Evolutionary conservation across 345 rosid genomes (phyloP).

Genomic region (Acer negundo): DNA sequence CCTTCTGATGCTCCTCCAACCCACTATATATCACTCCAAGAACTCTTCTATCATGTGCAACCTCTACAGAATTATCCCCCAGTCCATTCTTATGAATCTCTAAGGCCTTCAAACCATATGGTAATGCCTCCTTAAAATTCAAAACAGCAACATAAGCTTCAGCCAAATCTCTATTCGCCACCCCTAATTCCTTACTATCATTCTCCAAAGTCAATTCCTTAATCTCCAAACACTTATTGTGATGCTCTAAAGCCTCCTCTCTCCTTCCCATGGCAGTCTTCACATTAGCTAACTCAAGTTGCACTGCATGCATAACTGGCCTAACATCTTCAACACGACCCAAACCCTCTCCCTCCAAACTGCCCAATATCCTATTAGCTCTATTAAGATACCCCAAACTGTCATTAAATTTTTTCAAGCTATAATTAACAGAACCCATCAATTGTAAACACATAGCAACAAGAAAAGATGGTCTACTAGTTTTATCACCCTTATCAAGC

Average conservation of each 20-base stretch:
- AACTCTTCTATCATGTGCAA: slow-evolving; percentile 79
- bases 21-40: slow-evolving; percentile 92
- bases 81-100: slow-evolving; percentile 72
- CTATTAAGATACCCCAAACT: slow-evolving; percentile 76
- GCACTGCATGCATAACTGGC: slow-evolving; percentile 75
- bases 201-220: slow-evolving; percentile 69
- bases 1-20: slow-evolving; percentile 83
- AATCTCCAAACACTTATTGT: slow-evolving; percentile 74
- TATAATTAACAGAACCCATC: slow-evolving; percentile 72
- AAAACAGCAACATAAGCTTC: slow-evolving; percentile 85
- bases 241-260: slow-evolving; percentile 85
- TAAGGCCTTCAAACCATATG: slow-evolving; percentile 66
- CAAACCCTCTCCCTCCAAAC: slow-evolving; percentile 56
- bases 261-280: slow-evolving; percentile 90
- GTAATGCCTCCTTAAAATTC: slow-evolving; percentile 82
- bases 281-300: slow-evolving; percentile 77
- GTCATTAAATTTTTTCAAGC: slow-evolving; percentile 74
- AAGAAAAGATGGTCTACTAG: slow-evolving; percentile 43
- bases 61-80: slow-evolving; percentile 81
- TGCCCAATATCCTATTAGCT: slow-evolving; percentile 66
- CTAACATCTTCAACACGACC: slow-evolving; percentile 50
- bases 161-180: slow-evolving; percentile 65
- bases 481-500: slow-evolving; percentile 47
- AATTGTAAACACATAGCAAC: slow-evolving; percentile 79
- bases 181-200: slow-evolving; percentile 80